These are phyloP conservation scores for Poteriospumella lacustris DNA, from an alignment of 108 stramenopile genomes.

Conservation along the genomic window DNA sequence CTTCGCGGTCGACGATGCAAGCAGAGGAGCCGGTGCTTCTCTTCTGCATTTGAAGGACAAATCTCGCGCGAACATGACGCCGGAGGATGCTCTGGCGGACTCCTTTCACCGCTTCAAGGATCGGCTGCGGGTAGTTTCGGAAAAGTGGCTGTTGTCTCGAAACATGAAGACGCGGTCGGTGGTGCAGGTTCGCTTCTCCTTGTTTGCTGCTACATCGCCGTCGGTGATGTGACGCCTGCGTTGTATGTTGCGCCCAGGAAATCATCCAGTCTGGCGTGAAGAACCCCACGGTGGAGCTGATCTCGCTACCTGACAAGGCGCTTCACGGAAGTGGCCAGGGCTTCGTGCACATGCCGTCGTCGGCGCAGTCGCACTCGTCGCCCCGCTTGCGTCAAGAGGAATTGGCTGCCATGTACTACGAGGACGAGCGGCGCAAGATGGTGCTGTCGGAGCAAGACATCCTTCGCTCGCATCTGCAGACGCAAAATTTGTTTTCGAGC, in stretches of 20 bases:
- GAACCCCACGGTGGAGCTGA: neutral
- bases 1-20: too few relatives aligned
- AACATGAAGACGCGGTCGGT: too few relatives aligned
- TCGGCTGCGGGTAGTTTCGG: neutral
- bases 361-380: neutral
- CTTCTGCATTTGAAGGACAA: too few relatives aligned
- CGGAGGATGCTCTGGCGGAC: neutral
- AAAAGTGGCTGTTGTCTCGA: too few relatives aligned
- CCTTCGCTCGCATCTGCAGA: neutral
- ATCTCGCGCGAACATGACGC: too few relatives aligned
- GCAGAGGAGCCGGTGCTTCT: too few relatives aligned
- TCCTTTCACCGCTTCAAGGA: neutral
- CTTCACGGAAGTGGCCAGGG: neutral
- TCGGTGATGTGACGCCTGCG: too few relatives aligned
- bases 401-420: neutral
- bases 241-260: neutral
- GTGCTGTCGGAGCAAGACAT: neutral
- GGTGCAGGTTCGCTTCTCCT: too few relatives aligned
- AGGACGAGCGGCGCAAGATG: neutral
- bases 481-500: neutral
- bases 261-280: neutral
- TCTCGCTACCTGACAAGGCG: slow-evolving; percentile 4
- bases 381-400: neutral
- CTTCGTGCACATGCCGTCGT: neutral
- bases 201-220: too few relatives aligned